Conservation (phyloP, 805 yeast genomes). For the Kluyveromyces aestuarii region DNA sequence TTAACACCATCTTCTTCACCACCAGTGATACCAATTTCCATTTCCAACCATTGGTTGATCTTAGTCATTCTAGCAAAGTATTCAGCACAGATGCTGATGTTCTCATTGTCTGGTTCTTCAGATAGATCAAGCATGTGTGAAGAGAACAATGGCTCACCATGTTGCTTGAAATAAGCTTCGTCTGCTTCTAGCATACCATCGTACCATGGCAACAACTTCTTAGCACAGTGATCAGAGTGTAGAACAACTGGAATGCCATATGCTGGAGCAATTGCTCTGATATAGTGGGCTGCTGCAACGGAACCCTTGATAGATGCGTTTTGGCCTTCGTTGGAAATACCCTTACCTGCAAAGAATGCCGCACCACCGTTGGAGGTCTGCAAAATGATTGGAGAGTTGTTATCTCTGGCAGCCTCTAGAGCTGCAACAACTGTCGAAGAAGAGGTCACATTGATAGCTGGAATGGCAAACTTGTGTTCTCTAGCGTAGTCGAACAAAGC, state of each 20-base stretch:
- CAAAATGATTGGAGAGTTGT: constrained; percentile 87
- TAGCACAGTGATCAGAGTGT: constrained; percentile 99
- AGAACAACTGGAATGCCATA: constrained; percentile 95
- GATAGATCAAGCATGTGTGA: constrained; percentile 98
- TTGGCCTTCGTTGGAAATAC: constrained; percentile 89
- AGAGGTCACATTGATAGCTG: constrained; percentile 97
- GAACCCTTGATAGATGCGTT: constrained; percentile 90
- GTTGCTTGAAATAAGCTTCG: constrained; percentile 76
- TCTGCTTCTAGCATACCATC: constrained; percentile 97
- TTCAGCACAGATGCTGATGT: constrained; percentile 87
- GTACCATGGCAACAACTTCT: constrained; percentile 95
- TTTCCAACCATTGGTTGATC: constrained; percentile 96
- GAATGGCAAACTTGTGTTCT: constrained; percentile 89
- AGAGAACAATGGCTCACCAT: constrained; percentile 95
- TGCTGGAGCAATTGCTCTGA: constrained; percentile 91
- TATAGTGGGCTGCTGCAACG: constrained; percentile 95
- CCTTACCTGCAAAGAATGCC: constrained; percentile 99
- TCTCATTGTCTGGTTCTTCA: constrained; percentile 93
- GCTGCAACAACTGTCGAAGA: constrained; percentile 97
- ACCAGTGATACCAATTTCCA: constrained; percentile 99
- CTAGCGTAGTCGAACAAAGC: constrained; percentile 85
- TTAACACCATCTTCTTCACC: constrained; percentile 99
- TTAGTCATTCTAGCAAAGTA: constrained; percentile 92
- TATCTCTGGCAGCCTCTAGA: constrained; percentile 94
- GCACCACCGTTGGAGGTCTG: constrained; percentile 99